Evolutionary conservation across 108 stramenopile genomes (phyloP).

Genomic region (Stephanodiscus minutulus): DNA sequence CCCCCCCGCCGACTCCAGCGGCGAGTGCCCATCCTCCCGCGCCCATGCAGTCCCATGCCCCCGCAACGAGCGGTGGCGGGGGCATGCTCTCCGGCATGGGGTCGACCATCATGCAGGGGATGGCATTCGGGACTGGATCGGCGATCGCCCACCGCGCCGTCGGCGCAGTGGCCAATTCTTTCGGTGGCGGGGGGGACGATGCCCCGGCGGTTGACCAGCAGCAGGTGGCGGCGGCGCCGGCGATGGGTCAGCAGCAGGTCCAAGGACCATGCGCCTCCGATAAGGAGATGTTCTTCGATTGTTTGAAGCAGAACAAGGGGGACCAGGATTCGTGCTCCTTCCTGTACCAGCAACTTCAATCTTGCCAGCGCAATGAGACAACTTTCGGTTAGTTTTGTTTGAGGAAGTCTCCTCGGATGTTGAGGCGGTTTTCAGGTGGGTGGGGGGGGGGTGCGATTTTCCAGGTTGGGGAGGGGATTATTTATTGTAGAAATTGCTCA

Average conservation of each 20-base stretch:
- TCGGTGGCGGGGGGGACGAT: slow-evolving; percentile 55
- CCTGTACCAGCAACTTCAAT: slow-evolving; percentile 89
- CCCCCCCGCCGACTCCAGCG: slow-evolving; percentile 53
- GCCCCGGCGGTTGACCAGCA: slow-evolving; percentile 37
- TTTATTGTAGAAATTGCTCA: not conserved
- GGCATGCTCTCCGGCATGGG: slow-evolving; percentile 97
- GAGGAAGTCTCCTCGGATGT: not conserved
- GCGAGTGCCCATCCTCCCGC: slow-evolving; percentile 47
- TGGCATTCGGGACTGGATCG: slow-evolving; percentile 97
- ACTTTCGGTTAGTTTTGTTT: slow-evolving; percentile 22
- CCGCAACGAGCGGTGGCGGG: slow-evolving; percentile 58
- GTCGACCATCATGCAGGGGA: slow-evolving; percentile 96
- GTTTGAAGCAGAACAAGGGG: slow-evolving; percentile 87
- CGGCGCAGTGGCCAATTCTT: slow-evolving; percentile 78
- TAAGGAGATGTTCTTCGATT: slow-evolving; percentile 93
- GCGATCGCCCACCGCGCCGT: slow-evolving; percentile 96
- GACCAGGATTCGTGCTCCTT: slow-evolving; percentile 91
- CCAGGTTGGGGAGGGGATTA: not conserved
- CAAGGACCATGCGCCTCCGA: slow-evolving; percentile 83
- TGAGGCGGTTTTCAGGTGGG: not conserved
- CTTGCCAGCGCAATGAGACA: slow-evolving; percentile 72
- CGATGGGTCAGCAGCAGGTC: slow-evolving; percentile 31
- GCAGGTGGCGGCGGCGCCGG: slow-evolving; percentile 22
- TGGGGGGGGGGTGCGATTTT: not conserved
- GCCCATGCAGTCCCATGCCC: slow-evolving; percentile 52